phyloP scores from a whole-genome alignment of 1,139 yeast genomes.

The Candida buenavistaensis region DNA sequence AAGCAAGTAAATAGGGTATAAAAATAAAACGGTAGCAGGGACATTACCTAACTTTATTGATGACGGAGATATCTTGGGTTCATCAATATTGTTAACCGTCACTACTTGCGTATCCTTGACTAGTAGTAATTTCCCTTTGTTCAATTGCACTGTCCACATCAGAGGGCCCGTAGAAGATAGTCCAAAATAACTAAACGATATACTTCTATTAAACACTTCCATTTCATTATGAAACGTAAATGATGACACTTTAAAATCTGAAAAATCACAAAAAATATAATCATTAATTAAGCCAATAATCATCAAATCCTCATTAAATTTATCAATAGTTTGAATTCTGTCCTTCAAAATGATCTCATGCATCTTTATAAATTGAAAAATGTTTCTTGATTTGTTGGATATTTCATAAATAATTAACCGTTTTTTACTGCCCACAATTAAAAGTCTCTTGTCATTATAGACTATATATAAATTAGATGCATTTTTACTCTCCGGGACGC shows the following conservation, averaged over 20 bases:
- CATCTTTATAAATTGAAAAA: conserved; percentile 26
- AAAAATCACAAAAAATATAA: conserved; percentile 28
- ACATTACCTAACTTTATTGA: conserved; percentile 26
- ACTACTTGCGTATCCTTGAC: conserved; percentile 30
- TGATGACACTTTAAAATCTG: conserved; percentile 17
- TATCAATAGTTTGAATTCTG: conserved; percentile 18
- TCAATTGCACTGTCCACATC: conserved; percentile 22
- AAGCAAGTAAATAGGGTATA: conserved; percentile 50
- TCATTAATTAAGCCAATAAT: conserved; percentile 29
- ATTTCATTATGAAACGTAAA: conserved; percentile 17
- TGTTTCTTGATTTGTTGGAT: conserved; percentile 31
- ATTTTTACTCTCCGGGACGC: conserved; percentile 26
- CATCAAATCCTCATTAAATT: conserved; percentile 16
- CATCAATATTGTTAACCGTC: conserved; percentile 15
- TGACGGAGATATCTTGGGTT: conserved; percentile 18
- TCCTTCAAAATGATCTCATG: conserved; percentile 34
- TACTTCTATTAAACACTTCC: conserved; percentile 20
- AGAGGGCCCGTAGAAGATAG: conserved; percentile 22
- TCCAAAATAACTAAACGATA: conserved; percentile 32
- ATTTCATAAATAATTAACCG: conserved; percentile 29
- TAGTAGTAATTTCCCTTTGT: conserved; percentile 20
- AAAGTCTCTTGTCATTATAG: conserved; percentile 19
- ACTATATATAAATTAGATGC: conserved; percentile 18
- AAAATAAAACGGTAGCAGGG: conserved; percentile 35
- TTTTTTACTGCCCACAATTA: conserved; percentile 34